Evolutionary conservation across 495 filamentous ascomycete genomes (phyloP), one percentile per base, ranked within the genome.

Genomic region (Hypoxylon subgilvum): DNA sequence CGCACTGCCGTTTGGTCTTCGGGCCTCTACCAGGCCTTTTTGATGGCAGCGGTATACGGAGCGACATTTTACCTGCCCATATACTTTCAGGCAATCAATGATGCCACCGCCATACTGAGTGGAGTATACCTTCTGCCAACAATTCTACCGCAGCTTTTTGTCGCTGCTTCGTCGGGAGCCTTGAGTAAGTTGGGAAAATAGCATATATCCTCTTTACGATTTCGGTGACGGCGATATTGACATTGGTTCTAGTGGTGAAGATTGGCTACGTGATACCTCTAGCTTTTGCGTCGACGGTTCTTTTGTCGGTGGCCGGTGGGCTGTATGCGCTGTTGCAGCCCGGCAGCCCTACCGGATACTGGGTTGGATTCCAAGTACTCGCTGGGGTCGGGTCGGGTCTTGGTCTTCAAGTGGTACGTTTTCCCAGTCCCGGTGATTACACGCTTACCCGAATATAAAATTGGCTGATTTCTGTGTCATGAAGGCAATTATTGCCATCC

Each of bases 11-110:
- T 43, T 8, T 43, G 21, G 21, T 18, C 40, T n/a, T 43, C 40
- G 12, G 40, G 21, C 2, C 4, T 40, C 36, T 40, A 43, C 17
- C 40, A 43, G 5, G 40, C 3, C 2, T 51, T 59, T 27, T 32
- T 59, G n/a, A 40, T 43, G 21, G 39, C 46, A 28, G 52, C 45
- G 7, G 48, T 52, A 17, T 56, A 62, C 39, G 45, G 44, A 25
- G 16, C 41, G n/a, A 30, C 42, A 1, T 65, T 42, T 57, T 82
- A 80, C 39, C 67, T 86, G 1, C 82, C 83, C 3, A 78, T 87
- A 41, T 88, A 83, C 79, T 86, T 88, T 67, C 86, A 89, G 65
- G 77, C 76, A 10, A 77, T 82, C 67, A 74, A 79, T 46, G 72
- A 66, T 2, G 70, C 66, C 2, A 69, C 69, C 0, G 73, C 80